Conservation (phyloP, 257 asterid species). For the Voacanga thouarsii region DNA sequence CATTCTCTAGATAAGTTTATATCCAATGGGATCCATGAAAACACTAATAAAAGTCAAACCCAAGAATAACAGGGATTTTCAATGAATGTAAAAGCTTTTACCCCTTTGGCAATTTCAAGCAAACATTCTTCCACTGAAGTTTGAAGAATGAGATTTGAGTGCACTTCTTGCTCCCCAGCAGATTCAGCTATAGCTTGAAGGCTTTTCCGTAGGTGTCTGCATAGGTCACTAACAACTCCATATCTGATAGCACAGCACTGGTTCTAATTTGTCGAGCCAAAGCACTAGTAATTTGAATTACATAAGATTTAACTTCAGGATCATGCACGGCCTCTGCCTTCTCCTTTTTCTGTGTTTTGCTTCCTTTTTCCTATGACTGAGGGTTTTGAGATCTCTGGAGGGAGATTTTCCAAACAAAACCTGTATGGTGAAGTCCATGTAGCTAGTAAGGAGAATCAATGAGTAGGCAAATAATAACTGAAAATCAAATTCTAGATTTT, state of each 20-base stretch:
- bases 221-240: conserved; percentile 91
- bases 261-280: conserved; percentile 79
- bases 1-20: not conserved
- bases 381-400: too few relatives aligned
- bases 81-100: conserved; percentile 29
- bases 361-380: too few relatives aligned
- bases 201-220: conserved; percentile 88
- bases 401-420: too few relatives aligned
- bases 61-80: conserved; percentile 1
- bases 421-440: too few relatives aligned
- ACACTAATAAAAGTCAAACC: not conserved
- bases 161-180: conserved; percentile 60
- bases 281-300: conserved; percentile 66
- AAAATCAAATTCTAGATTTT: too few relatives aligned
- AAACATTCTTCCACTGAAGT: conserved; percentile 74
- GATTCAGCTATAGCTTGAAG: conserved; percentile 82
- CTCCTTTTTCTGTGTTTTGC: too few relatives aligned
- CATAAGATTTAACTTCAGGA: conserved; percentile 65
- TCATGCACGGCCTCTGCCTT: too few relatives aligned
- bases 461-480: too few relatives aligned
- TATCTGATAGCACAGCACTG: conserved; percentile 60
- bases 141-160: conserved; percentile 60
- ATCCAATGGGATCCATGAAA: not conserved
- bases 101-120: conserved; percentile 94
- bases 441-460: too few relatives aligned